Base-by-base conservation (phyloP, 2,329 filamentous ascomycete species). In the Immersiporthe knoxdaviesiana region DNA sequence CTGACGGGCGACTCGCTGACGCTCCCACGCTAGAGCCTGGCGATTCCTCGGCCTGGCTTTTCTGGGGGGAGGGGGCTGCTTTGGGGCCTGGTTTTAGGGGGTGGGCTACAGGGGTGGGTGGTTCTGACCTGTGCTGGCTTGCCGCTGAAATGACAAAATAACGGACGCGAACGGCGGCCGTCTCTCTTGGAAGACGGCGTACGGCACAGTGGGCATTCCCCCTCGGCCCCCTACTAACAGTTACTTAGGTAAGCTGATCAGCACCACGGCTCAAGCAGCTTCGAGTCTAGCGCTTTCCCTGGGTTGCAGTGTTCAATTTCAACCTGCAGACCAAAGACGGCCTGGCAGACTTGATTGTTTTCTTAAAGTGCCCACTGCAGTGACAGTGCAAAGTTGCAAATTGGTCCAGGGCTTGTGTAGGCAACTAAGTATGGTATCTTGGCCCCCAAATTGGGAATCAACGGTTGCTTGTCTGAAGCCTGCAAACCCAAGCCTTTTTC, bases 21-120 rank as follows among this genome's bases (percentile, higher is more conserved):
- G 59, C 35, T 63, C 61, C 61, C 41, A 63, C 61, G 39, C 61
- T 63, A 35, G n/a, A 63, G 61, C 61, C 27, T 63, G 61, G 35
- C 61, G 35, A 35, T 35, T 24, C 39, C 39, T 50, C 30, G 39
- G 24, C 35, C 41, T 30, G 24, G 61, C 14, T 44, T 62, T n/a
- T n/a, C n/a, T 37, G 59, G 39, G 39, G 60, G n/a, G n/a, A n/a
- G n/a, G n/a, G n/a, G n/a, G n/a, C n/a, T n/a, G n/a, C n/a, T 24
- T 63, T 47, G 61, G n/a, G 41, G 10, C 24, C 44, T 64, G 27
- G 18, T 47, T 47, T 47, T 47, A 47, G 44, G 44, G 41, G 44
- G 44, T 8, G 18, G 44, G 21, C 18, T 44, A 44, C 41, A 44
- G 44, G 44, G 44, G 44, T n/a, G 24, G 62, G 44, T 44, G 62